Percentiles rank a stretch among this genome's conserved stretches.
These are phyloP conservation scores for Venturia asperata DNA, from an alignment of 2,329 filamentous ascomycete genomes.

Conservation along the genomic window DNA sequence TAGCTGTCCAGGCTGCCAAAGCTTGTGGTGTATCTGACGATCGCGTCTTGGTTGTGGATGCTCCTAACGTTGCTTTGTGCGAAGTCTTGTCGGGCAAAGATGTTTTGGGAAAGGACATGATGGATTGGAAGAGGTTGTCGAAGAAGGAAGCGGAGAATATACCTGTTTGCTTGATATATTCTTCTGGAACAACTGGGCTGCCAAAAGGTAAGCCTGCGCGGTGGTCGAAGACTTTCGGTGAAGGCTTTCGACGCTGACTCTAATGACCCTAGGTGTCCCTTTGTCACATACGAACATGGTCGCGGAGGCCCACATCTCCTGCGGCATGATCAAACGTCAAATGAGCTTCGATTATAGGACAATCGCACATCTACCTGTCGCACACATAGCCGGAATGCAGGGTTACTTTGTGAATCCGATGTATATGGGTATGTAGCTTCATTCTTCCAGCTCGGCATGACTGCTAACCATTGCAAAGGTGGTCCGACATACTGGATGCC, in stretches of 20 bases:
- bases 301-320: slow-evolving; percentile 32
- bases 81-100: slow-evolving; percentile 28
- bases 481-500: slow-evolving; percentile 55
- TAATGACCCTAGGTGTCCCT: slow-evolving; percentile 35
- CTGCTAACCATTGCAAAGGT: slow-evolving; percentile 21
- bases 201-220: slow-evolving; percentile 34
- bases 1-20: slow-evolving; percentile 45
- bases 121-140: slow-evolving; percentile 50
- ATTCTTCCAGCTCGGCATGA: neutral
- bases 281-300: slow-evolving; percentile 41
- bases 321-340: slow-evolving; percentile 29
- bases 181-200: slow-evolving; percentile 42
- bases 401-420: slow-evolving; percentile 42
- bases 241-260: neutral
- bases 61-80: slow-evolving; percentile 33
- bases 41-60: slow-evolving; percentile 47
- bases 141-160: slow-evolving; percentile 40
- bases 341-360: slow-evolving; percentile 35
- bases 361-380: slow-evolving; percentile 41
- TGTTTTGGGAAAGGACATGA: slow-evolving; percentile 32
- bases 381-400: slow-evolving; percentile 43
- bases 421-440: slow-evolving; percentile 24
- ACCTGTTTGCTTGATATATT: slow-evolving; percentile 41
- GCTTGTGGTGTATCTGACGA: slow-evolving; percentile 39
- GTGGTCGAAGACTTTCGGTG: neutral